Percentiles rank a stretch among this genome's conserved stretches.
These are phyloP conservation scores for Penicillium riverlandense DNA, from an alignment of 495 filamentous ascomycete species.

Conservation along the genomic window DNA sequence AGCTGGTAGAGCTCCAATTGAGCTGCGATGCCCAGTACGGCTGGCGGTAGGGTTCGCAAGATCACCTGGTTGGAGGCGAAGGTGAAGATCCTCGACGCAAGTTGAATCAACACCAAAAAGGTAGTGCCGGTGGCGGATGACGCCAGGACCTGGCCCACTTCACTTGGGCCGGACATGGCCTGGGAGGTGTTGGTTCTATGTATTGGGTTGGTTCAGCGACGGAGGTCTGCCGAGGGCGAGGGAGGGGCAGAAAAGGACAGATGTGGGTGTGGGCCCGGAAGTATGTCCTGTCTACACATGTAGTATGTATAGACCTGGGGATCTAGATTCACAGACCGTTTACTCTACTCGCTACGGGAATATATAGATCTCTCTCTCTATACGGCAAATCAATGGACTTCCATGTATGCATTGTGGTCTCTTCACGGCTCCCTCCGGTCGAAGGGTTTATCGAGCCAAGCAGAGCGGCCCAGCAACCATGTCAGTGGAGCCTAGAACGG, in stretches of 20 bases:
- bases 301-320: too few relatives aligned
- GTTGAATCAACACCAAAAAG: slow-evolving; percentile 77
- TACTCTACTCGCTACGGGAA: too few relatives aligned
- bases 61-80: slow-evolving; percentile 88
- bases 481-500: slow-evolving; percentile 55
- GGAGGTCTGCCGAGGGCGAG: too few relatives aligned
- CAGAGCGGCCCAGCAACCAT: not conserved
- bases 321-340: too few relatives aligned
- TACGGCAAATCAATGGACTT: too few relatives aligned
- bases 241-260: too few relatives aligned
- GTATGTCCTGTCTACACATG: too few relatives aligned
- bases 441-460: too few relatives aligned
- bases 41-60: slow-evolving; percentile 76
- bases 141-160: slow-evolving; percentile 16
- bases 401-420: too few relatives aligned
- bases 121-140: slow-evolving; percentile 65
- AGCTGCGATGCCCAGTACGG: slow-evolving; percentile 72
- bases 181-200: not conserved
- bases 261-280: too few relatives aligned
- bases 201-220: not conserved
- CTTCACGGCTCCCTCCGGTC: too few relatives aligned
- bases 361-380: too few relatives aligned
- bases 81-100: slow-evolving; percentile 75
- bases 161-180: slow-evolving; percentile 12
- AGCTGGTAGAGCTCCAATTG: slow-evolving; percentile 89